Evolutionary conservation across 2,329 filamentous ascomycete species (phyloP).

Genomic region (Chaetomiaceae sp.): DNA sequence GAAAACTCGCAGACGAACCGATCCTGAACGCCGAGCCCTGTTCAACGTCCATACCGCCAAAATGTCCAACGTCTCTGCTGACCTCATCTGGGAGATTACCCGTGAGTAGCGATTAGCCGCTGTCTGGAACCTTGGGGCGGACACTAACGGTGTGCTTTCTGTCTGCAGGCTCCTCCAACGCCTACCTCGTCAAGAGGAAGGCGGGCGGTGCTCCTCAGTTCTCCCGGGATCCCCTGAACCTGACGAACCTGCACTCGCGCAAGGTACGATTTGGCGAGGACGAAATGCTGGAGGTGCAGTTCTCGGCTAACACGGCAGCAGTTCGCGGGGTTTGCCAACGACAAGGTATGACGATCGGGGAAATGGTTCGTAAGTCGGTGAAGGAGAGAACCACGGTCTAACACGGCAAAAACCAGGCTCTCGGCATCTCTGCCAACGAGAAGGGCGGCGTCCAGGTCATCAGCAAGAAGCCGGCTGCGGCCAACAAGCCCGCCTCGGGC

Average conservation of each 20-base stretch:
- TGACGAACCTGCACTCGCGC: constrained; percentile 83
- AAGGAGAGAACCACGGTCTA: constrained; percentile 20
- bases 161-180: constrained; percentile 70
- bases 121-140: not conserved
- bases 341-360: constrained; percentile 59
- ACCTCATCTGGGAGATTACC: constrained; percentile 91
- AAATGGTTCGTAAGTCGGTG: not conserved
- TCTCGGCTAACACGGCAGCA: constrained; percentile 39
- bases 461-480: constrained; percentile 73
- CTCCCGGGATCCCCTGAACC: constrained; percentile 90
- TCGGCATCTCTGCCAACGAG: constrained; percentile 69
- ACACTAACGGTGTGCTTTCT: constrained; percentile 21
- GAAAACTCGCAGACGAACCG: constrained; percentile 20
- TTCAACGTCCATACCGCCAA: constrained; percentile 35
- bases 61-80: constrained; percentile 74
- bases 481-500: constrained; percentile 66
- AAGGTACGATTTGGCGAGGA: constrained; percentile 55
- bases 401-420: constrained; percentile 52
- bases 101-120: constrained; percentile 56
- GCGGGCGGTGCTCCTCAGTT: constrained; percentile 69
- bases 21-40: constrained; percentile 18
- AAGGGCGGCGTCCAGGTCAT: constrained; percentile 74
- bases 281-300: not conserved
- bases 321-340: constrained; percentile 90
- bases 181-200: constrained; percentile 88